A percentile compares a stretch with the other conserved stretches of the same genome.
Conservation (phyloP, 164 flowering plant species). For the grape (Vitis vinifera) region ASM3070453v1 NC_081823.1:5856001-5856500, state of each 20-base stretch:
- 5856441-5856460: slow-evolving; percentile 43
- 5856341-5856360: slow-evolving; percentile 80
- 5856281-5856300: slow-evolving; percentile 55
- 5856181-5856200: too few species aligned
- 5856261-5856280: slow-evolving; percentile 16
- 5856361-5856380: slow-evolving; percentile 34
- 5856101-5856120: too few species aligned
- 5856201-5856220: too few species aligned
- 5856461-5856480: slow-evolving; percentile 70
- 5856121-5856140: too few species aligned
- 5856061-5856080: too few species aligned
- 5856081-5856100: too few species aligned
- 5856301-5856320: slow-evolving; percentile 82
- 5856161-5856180: too few species aligned
- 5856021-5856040: too few species aligned
- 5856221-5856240: neutral
- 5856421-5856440: slow-evolving; percentile 46
- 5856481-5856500: slow-evolving; percentile 80
- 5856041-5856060: too few species aligned
- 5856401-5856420: slow-evolving; percentile 53
- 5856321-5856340: slow-evolving; percentile 47
- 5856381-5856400: slow-evolving; percentile 35
- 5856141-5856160: too few species aligned
- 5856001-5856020: too few species aligned
- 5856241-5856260: slow-evolving; percentile 46